These are phyloP conservation scores for Backusella tarrabulga DNA, from an alignment of 192 early-diverging fungal species.

Conservation along the genomic window DNA sequence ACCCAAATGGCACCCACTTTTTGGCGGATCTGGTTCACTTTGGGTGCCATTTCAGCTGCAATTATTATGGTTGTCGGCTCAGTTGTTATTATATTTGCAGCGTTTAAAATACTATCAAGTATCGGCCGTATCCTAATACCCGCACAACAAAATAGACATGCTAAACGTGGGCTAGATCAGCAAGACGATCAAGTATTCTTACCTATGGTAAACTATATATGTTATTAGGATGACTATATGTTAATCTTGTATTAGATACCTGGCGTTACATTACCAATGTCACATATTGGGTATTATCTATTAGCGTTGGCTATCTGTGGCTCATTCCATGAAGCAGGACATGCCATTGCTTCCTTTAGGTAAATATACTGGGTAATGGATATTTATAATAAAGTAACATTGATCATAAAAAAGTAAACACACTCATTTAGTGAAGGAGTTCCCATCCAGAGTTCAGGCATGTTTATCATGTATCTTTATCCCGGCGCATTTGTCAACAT, in stretches of 20 bases:
- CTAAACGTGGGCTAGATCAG: constrained; percentile 19
- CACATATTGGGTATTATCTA: constrained; percentile 65
- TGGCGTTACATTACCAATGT: constrained; percentile 70
- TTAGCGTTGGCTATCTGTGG: constrained; percentile 61
- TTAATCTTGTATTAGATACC: constrained; percentile 54
- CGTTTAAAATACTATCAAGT: constrained; percentile 34
- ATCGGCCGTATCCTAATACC: background rate
- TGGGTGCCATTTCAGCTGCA: constrained; percentile 47
- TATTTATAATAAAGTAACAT: background rate
- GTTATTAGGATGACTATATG: too few relatives aligned
- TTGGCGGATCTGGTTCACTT: constrained; percentile 59
- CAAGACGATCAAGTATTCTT: constrained; percentile 51
- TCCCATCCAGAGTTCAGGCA: constrained; percentile 57
- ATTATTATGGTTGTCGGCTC: constrained; percentile 47
- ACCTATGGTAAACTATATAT: constrained; percentile 51
- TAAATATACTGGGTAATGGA: constrained; percentile 26
- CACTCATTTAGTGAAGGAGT: constrained; percentile 49
- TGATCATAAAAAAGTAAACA: background rate
- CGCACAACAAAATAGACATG: background rate
- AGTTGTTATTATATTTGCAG: constrained; percentile 47
- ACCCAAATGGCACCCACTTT: constrained; percentile 41
- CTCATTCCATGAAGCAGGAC: constrained; percentile 70
- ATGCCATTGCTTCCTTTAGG: constrained; percentile 69
- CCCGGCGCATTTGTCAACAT: constrained; percentile 80
- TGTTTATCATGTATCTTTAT: constrained; percentile 68